Percentiles rank a stretch among this genome's conserved stretches.
Evolutionary conservation across 768 basidiomycete genomes (phyloP).

Genomic region (Lactifluus subvellereus): DNA sequence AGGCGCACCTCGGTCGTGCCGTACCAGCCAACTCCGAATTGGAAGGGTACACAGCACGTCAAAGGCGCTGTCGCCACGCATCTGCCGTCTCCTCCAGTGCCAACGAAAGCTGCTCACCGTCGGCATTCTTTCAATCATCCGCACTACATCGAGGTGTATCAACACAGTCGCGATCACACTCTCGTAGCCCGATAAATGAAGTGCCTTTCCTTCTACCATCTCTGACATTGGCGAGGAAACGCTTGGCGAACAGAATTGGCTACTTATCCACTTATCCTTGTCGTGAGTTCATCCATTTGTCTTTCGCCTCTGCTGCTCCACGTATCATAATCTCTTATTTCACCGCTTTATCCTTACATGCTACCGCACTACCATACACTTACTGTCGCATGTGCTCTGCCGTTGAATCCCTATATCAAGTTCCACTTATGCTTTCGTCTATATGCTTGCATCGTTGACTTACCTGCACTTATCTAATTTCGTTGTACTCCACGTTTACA

Average conservation of each 20-base stretch:
- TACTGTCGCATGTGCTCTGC: neutral
- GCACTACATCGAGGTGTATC: neutral
- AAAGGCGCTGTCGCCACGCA: neutral
- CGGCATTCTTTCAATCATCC: conserved; percentile 2
- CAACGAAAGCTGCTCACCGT: neutral
- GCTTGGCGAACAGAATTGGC: neutral
- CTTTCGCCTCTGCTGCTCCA: no score
- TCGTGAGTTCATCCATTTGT: no score
- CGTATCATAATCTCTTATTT: no score
- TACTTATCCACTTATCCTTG: no score
- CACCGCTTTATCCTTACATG: neutral
- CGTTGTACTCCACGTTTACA: no score
- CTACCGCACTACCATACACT: neutral
- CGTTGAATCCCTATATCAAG: no score
- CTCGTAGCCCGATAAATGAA: neutral
- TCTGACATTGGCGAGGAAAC: neutral
- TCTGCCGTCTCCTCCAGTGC: neutral
- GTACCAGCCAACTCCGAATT: neutral
- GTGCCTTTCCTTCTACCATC: neutral
- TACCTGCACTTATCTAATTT: neutral
- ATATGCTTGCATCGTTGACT: neutral
- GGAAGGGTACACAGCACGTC: neutral
- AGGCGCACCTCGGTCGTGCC: neutral
- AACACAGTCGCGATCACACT: neutral
- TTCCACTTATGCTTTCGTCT: neutral